A percentile compares a stretch with the other conserved stretches of the same genome.
phyloP scores from a whole-genome alignment of 805 yeast genomes.

The Candida alai region DNA sequence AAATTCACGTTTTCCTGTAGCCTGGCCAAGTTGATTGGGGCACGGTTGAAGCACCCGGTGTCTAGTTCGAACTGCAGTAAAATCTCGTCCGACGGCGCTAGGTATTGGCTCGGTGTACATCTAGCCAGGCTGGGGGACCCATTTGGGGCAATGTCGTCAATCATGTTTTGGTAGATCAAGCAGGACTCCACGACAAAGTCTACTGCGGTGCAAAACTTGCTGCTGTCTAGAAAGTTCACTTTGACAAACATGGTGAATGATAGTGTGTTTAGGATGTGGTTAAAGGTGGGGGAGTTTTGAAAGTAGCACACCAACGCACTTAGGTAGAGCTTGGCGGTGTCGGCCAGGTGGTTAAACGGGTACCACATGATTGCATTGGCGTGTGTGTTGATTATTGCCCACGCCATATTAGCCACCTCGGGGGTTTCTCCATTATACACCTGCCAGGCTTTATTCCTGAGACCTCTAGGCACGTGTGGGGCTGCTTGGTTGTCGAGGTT shows the following conservation, averaged over 20 bases:
- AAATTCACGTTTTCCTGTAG: conserved; percentile 9
- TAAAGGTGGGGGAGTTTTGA: conserved; percentile 12
- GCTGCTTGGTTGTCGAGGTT: background rate
- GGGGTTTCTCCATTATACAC: conserved; percentile 4
- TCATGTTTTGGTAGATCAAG: conserved; percentile 6
- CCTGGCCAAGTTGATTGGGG: conserved; percentile 2
- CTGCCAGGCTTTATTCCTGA: conserved; percentile 15
- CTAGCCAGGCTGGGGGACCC: too few relatives aligned
- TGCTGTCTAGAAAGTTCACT: conserved; percentile 9
- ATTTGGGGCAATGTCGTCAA: conserved; percentile 1
- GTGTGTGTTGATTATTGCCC: background rate
- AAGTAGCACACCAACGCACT: conserved; percentile 11
- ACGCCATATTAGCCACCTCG: conserved; percentile 1
- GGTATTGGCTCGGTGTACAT: too few relatives aligned
- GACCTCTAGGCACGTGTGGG: conserved; percentile 2
- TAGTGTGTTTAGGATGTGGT: conserved; percentile 2
- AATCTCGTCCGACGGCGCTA: background rate
- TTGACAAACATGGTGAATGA: conserved; percentile 7
- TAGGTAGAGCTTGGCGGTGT: conserved; percentile 4
- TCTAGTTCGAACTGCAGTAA: conserved; percentile 3
- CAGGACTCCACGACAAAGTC: conserved; percentile 16
- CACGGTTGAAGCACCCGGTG: background rate
- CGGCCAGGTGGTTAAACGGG: conserved; percentile 1
- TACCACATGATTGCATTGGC: conserved; percentile 2
- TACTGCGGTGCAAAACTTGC: conserved; percentile 10